A percentile compares a stretch with the other conserved stretches of the same genome.
These are phyloP conservation scores for Nosema muscidifuracis DNA, from an alignment of 371 early-diverging fungal species.

Conservation along the genomic window DNA sequence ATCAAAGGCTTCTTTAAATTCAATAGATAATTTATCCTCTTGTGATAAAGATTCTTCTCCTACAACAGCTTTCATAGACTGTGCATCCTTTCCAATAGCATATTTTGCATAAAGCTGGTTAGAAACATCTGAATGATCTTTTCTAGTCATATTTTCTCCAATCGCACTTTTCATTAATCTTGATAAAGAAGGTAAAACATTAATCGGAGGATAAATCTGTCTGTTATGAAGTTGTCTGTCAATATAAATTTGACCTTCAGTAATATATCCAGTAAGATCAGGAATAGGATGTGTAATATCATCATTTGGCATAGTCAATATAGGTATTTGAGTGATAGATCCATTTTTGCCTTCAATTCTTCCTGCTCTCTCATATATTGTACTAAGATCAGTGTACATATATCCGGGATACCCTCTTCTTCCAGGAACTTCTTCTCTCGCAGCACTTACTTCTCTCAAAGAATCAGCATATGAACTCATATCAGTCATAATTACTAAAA, in stretches of 20 bases:
- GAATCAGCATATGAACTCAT: conserved; percentile 99
- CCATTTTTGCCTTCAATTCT: conserved; percentile 97
- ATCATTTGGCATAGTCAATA: conserved; percentile 99
- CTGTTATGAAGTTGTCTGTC: conserved; percentile 97
- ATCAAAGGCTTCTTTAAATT: conserved; percentile 98
- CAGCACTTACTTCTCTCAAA: conserved; percentile 95
- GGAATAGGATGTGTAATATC: conserved; percentile 99
- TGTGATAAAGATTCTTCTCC: conserved; percentile 97
- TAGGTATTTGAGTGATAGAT: conserved; percentile 98
- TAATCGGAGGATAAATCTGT: conserved; percentile 99
- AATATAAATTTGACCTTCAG: conserved; percentile 98
- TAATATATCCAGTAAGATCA: conserved; percentile 99
- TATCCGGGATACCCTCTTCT: conserved; percentile 99
- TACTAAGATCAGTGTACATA: conserved; percentile 99
- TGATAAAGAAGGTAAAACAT: conserved; percentile 94
- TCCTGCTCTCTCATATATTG: conserved; percentile 99
- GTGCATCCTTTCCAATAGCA: conserved; percentile 98
- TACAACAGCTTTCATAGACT: conserved; percentile 99
- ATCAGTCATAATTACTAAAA: conserved; percentile 97
- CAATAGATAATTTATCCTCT: conserved; percentile 92
- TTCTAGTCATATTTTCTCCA: conserved; percentile 95
- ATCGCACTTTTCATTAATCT: conserved; percentile 99
- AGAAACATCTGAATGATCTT: conserved; percentile 98
- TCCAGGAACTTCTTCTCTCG: conserved; percentile 99
- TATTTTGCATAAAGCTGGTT: conserved; percentile 99